Conservation (phyloP, 1,284 basidiomycete species). For the Pholiota adiposa region DNA sequence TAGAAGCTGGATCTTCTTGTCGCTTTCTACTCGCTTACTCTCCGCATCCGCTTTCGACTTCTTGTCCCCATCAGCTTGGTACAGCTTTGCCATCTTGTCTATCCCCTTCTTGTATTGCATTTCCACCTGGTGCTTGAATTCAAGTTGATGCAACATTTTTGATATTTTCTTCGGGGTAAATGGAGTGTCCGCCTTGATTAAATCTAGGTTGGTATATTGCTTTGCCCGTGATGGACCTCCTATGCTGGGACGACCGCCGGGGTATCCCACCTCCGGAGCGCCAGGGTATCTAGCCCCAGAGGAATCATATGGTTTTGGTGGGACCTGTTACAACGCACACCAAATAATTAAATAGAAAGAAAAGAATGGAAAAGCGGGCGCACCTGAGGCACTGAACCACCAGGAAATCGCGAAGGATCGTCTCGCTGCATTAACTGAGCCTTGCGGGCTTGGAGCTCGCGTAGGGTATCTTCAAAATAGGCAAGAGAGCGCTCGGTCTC, state of each 20-base stretch:
- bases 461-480: constrained; percentile 88
- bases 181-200: constrained; percentile 97
- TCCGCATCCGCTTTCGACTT: constrained; percentile 91
- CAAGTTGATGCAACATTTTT: constrained; percentile 97
- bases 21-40: constrained; percentile 91
- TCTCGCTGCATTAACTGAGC: constrained; percentile 58
- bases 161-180: constrained; percentile 97
- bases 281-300: constrained; percentile 40
- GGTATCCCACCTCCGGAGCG: constrained; percentile 45
- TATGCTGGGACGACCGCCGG: constrained; percentile 37
- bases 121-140: constrained; percentile 99
- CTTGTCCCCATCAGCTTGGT: constrained; percentile 96
- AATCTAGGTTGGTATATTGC: constrained; percentile 81
- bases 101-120: constrained; percentile 98
- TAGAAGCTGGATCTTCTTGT: constrained; percentile 94
- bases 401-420: constrained; percentile 51
- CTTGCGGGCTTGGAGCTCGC: constrained; percentile 82
- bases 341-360: neutral
- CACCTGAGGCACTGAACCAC: constrained; percentile 24
- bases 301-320: constrained; percentile 52
- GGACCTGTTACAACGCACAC: constrained; percentile 39
- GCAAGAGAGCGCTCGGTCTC: constrained; percentile 86
- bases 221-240: constrained; percentile 42
- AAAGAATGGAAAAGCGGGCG: neutral
- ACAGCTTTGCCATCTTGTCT: constrained; percentile 97